phyloP scores from a whole-genome alignment of 768 basidiomycete species.

The Pulveroboletus sp. region DNA sequence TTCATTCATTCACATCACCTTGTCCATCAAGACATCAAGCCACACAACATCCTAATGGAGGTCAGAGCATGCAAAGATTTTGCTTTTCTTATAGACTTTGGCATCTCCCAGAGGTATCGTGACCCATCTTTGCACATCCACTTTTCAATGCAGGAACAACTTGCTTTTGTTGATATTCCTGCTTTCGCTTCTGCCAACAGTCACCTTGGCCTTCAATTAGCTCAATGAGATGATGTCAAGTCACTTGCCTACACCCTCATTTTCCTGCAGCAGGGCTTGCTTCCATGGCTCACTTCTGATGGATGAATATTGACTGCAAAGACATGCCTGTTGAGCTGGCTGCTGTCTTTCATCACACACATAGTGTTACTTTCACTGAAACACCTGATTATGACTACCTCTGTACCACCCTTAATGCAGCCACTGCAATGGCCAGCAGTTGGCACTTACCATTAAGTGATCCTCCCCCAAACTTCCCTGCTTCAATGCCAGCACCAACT shows the following conservation, averaged over 20 bases:
- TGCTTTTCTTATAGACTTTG: constrained; percentile 4
- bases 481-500: neutral
- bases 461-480: too few relatives aligned
- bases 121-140: neutral
- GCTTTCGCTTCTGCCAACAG: neutral
- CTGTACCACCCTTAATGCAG: neutral
- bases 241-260: neutral
- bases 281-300: neutral
- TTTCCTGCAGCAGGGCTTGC: neutral
- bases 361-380: neutral
- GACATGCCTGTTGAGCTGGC: neutral
- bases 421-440: too few relatives aligned
- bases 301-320: neutral
- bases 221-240: neutral
- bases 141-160: neutral
- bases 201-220: neutral
- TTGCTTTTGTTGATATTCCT: neutral
- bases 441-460: too few relatives aligned
- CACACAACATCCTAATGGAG: constrained; percentile 6
- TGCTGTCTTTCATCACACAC: neutral
- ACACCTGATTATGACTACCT: neutral
- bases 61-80: neutral
- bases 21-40: constrained; percentile 5
- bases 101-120: neutral
- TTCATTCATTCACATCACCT: constrained; percentile 2